A percentile compares a stretch with the other conserved stretches of the same genome.
These are phyloP conservation scores for Sarcocystis neurona DNA, from an alignment of 169 alveolate genomes.

Conservation along the genomic window DNA sequence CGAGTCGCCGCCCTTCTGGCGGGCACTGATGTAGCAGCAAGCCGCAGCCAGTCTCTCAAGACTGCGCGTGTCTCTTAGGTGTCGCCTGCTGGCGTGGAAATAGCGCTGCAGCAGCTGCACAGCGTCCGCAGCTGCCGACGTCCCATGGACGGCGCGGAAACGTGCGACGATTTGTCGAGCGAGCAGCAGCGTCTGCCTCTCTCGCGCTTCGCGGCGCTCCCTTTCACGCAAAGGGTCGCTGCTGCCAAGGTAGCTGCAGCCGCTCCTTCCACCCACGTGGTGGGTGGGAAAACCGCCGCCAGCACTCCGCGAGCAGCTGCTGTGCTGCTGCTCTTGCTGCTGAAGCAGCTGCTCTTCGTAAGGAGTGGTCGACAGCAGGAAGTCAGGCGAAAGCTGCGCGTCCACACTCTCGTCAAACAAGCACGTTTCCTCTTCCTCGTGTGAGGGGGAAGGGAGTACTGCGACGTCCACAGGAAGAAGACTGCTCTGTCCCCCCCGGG, in stretches of 20 bases:
- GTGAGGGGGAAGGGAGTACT: too few relatives aligned
- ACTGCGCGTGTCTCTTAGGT: constrained; percentile 51
- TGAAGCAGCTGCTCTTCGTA: too few relatives aligned
- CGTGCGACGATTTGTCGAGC: constrained; percentile 43
- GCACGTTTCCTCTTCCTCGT: too few relatives aligned
- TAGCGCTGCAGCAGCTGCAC: constrained; percentile 55
- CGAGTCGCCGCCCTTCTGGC: constrained; percentile 53
- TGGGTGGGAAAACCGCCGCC: too few relatives aligned
- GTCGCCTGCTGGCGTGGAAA: constrained; percentile 46
- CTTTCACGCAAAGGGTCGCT: constrained; percentile 50
- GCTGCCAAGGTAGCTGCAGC: not conserved
- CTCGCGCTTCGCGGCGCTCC: constrained; percentile 33
- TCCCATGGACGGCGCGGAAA: constrained; percentile 42
- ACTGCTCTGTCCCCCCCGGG: too few relatives aligned
- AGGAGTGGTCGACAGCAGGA: too few relatives aligned
- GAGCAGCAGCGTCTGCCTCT: constrained; percentile 33
- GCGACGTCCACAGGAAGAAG: too few relatives aligned
- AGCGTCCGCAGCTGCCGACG: not conserved
- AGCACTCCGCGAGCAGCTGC: too few relatives aligned
- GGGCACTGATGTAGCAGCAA: constrained; percentile 54
- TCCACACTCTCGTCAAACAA: too few relatives aligned
- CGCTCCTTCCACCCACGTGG: not conserved
- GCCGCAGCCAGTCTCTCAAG: constrained; percentile 58
- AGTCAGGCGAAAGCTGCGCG: too few relatives aligned
- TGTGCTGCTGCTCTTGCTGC: too few relatives aligned